Percentiles rank a stretch among this genome's conserved stretches.
phyloP scores from a whole-genome alignment of 352 stramenopile genomes.

The Phytophthora ramorum region DNA sequence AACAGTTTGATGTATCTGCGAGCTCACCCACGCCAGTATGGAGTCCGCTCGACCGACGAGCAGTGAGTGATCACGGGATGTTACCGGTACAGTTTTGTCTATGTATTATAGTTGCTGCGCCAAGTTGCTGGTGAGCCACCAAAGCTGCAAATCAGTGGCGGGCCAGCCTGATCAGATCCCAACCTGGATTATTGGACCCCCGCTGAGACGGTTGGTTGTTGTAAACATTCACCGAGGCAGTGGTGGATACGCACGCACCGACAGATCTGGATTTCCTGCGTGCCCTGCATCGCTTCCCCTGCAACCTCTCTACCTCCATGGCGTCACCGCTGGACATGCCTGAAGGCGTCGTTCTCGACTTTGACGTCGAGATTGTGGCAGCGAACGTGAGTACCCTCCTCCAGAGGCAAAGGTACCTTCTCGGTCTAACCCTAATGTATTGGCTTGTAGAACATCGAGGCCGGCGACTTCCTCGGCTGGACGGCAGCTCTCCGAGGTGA shows the following conservation, averaged over 20 bases:
- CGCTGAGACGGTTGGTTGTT: constrained; percentile 5
- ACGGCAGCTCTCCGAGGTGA: constrained; percentile 23
- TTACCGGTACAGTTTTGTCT: no score
- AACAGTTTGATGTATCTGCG: no score
- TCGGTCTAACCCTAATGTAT: neutral
- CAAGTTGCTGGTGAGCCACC: neutral
- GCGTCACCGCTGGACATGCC: constrained; percentile 8
- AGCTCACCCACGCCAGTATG: no score
- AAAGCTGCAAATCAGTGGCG: neutral
- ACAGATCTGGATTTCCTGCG: constrained; percentile 6
- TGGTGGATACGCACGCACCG: constrained; percentile 11
- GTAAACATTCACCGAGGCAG: constrained; percentile 23
- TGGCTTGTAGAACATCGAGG: constrained; percentile 23
- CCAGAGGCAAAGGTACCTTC: neutral
- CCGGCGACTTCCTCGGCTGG: constrained; percentile 35
- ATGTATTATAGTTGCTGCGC: no score
- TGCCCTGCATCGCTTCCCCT: neutral
- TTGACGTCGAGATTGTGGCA: constrained; percentile 43
- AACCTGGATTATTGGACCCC: constrained; percentile 11
- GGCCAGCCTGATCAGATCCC: no score
- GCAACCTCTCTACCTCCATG: neutral
- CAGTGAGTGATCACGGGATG: no score
- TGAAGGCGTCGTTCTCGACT: constrained; percentile 25
- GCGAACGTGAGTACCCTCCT: constrained; percentile 20
- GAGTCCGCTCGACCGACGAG: no score